Percentiles rank a stretch among this genome's conserved stretches.
These are phyloP conservation scores for Kurtzmaniella quercitrusa DNA, from an alignment of 1,139 yeast species.

Conservation along the genomic window DNA sequence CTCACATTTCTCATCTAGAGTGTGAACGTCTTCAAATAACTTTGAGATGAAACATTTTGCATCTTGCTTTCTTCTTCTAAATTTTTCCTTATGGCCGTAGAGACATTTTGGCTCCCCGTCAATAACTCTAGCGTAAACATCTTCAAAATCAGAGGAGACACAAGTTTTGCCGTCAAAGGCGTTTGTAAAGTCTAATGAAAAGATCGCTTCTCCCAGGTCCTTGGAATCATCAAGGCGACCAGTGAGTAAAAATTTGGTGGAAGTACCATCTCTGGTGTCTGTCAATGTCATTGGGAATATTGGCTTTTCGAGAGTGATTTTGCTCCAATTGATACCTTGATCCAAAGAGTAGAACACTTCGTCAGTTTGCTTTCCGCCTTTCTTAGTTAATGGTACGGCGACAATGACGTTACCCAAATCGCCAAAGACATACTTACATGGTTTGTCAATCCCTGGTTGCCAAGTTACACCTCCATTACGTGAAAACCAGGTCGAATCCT, in stretches of 20 bases:
- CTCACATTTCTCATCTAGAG: constrained; percentile 56
- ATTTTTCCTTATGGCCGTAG: constrained; percentile 69
- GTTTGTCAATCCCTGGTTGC: constrained; percentile 52
- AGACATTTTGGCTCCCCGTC: constrained; percentile 59
- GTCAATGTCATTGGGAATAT: constrained; percentile 45
- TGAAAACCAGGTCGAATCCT: constrained; percentile 53
- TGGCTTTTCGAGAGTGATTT: constrained; percentile 43
- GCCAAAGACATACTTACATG: constrained; percentile 63
- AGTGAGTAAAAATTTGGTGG: constrained; percentile 53
- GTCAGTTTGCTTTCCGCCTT: constrained; percentile 16
- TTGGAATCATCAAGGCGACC: constrained; percentile 19
- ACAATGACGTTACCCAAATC: constrained; percentile 77
- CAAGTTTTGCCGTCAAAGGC: constrained; percentile 57
- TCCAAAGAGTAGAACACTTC: constrained; percentile 62
- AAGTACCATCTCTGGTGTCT: constrained; percentile 74
- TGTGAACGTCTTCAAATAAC: constrained; percentile 54
- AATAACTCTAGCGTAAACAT: constrained; percentile 57
- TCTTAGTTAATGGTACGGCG: constrained; percentile 47
- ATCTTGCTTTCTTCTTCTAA: constrained; percentile 62
- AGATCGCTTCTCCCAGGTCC: constrained; percentile 20
- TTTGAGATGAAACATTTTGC: constrained; percentile 68
- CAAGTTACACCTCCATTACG: constrained; percentile 78
- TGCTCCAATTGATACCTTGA: constrained; percentile 68
- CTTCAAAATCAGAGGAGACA: constrained; percentile 56
- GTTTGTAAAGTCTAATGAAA: constrained; percentile 58